Conservation (phyloP, 306 rosid species). For the Rosa multiflora region DNA sequence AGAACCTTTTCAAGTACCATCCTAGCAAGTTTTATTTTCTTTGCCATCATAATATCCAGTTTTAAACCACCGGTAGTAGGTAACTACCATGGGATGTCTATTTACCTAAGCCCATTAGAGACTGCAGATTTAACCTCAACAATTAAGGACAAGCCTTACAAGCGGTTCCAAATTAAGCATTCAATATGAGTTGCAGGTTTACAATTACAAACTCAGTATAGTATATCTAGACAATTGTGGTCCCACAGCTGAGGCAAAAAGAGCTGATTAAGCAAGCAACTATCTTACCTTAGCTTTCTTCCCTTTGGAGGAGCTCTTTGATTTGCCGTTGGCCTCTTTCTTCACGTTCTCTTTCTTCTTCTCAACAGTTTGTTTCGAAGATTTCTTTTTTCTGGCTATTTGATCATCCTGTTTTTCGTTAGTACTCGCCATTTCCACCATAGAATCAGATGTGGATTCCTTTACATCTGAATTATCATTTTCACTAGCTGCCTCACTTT, state of each 20-base stretch:
- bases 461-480: slow-evolving; percentile 30
- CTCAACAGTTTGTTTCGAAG: slow-evolving; percentile 41
- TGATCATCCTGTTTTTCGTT: slow-evolving; percentile 38
- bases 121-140: background rate
- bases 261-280: slow-evolving; percentile 12
- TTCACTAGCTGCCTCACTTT: slow-evolving; percentile 26
- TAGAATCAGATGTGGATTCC: slow-evolving; percentile 42
- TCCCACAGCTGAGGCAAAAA: background rate
- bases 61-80: background rate
- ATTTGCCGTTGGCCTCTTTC: slow-evolving; percentile 43
- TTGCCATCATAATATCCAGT: background rate
- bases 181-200: background rate
- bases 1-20: too few relatives aligned
- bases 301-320: slow-evolving; percentile 58
- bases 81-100: background rate
- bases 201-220: background rate
- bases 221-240: background rate
- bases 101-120: background rate
- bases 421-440: slow-evolving; percentile 25
- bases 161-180: background rate
- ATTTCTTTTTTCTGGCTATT: slow-evolving; percentile 38
- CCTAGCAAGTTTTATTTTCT: too few relatives aligned
- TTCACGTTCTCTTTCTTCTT: slow-evolving; percentile 46
- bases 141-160: too few relatives aligned
- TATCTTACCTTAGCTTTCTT: slow-evolving; percentile 71